Percentiles rank a stretch among this genome's conserved stretches.
Conservation (phyloP, 1,139 yeast genomes). For the Zhuliangozyma parablackwelliae region DNA sequence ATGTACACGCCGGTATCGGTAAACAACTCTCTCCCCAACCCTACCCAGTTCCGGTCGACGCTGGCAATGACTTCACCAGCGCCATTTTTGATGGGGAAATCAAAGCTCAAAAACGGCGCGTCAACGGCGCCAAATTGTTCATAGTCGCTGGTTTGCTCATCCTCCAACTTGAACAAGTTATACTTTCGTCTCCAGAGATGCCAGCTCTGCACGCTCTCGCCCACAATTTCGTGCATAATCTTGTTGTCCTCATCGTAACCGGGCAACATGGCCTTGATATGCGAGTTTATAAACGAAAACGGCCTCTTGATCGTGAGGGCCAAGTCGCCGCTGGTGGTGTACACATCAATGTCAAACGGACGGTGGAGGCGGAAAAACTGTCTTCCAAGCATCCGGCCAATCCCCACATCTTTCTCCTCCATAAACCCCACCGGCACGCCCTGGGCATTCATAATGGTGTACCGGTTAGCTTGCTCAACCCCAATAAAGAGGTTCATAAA, state of each 20-base stretch:
- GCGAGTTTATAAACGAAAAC: conserved; percentile 84
- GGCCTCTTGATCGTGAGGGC: conserved; percentile 73
- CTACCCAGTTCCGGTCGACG: conserved; percentile 93
- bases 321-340: conserved; percentile 65
- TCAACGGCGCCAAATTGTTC: conserved; percentile 82
- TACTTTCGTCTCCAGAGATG: conserved; percentile 89
- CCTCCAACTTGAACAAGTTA: conserved; percentile 61
- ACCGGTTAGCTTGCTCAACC: conserved; percentile 85
- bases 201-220: conserved; percentile 91
- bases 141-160: conserved; percentile 42
- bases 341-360: conserved; percentile 80
- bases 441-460: conserved; percentile 63
- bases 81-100: conserved; percentile 69
- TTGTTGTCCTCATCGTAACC: conserved; percentile 35
- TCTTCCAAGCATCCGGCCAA: conserved; percentile 65
- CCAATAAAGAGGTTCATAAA: conserved; percentile 83
- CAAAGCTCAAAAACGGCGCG: conserved; percentile 81
- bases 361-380: conserved; percentile 81
- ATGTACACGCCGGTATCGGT: conserved; percentile 94
- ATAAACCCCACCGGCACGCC: conserved; percentile 79
- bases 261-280: conserved; percentile 70
- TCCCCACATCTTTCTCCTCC: conserved; percentile 74
- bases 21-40: conserved; percentile 84
- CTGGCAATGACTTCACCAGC: conserved; percentile 60
- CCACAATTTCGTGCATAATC: conserved; percentile 51